Evolutionary conservation across 2,329 filamentous ascomycete genomes (phyloP).

Genomic region (Penicillium brevicompactum): DNA sequence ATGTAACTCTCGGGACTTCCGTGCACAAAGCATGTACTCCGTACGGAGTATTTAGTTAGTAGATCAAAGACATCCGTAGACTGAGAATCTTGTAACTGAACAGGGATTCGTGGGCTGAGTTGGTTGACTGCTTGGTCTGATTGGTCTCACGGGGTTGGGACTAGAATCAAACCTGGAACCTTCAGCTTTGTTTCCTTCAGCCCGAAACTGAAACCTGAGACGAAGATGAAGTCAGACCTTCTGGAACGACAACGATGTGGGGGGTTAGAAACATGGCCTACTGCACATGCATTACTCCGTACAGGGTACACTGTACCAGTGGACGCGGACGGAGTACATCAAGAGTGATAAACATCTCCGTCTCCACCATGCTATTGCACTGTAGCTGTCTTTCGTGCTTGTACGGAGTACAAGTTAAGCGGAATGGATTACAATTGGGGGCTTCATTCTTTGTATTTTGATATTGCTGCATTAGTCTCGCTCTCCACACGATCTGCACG

Average conservation of each 20-base stretch:
- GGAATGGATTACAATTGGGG: background rate
- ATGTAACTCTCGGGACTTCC: background rate
- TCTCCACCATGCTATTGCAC: background rate
- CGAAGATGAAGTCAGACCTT: constrained; percentile 1
- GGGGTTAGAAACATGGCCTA: background rate
- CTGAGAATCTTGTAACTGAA: background rate
- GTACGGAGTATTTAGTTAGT: background rate
- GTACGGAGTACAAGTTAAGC: background rate
- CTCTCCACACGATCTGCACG: constrained; percentile 12
- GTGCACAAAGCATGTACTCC: background rate
- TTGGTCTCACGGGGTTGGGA: background rate
- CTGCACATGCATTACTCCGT: background rate
- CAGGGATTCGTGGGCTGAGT: background rate
- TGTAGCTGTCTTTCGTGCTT: background rate
- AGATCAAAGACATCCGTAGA: background rate
- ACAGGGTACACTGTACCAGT: background rate
- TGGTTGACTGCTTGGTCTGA: background rate
- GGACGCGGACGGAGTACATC: background rate
- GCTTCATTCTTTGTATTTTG: background rate
- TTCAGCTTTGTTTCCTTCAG: background rate
- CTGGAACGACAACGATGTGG: background rate
- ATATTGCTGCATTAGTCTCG: background rate
- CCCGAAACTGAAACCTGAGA: background rate
- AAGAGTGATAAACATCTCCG: background rate
- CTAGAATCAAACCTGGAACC: background rate